Percentiles rank a stretch among this genome's conserved stretches.
These are phyloP conservation scores for Triticum monococcum DNA, from an alignment of 176 grass and related monocot genomes.

Conservation along the genomic window DNA sequence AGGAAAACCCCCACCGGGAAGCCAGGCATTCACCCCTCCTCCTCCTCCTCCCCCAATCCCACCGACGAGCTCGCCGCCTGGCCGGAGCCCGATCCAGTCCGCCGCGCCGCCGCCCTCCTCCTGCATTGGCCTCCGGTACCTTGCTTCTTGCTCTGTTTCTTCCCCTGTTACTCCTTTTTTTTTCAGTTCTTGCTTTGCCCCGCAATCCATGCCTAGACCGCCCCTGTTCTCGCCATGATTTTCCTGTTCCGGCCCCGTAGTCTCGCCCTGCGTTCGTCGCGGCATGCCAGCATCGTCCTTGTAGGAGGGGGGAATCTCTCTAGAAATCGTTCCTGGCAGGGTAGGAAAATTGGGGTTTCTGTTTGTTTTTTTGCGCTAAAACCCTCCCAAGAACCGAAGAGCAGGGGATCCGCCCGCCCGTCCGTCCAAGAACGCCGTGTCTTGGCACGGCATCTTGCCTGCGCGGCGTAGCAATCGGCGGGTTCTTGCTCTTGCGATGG, in stretches of 20 bases:
- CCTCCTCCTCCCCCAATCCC: not conserved
- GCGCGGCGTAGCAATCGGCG: no score
- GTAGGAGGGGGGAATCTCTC: not conserved
- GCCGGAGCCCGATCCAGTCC: not conserved
- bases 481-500: not conserved
- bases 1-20: not conserved
- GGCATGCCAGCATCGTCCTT: not conserved
- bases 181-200: not conserved
- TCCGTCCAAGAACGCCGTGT: not conserved
- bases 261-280: not conserved
- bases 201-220: not conserved
- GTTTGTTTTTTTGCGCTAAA: not conserved
- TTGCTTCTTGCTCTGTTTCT: not conserved
- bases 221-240: not conserved
- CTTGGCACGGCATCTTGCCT: not conserved
- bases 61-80: not conserved
- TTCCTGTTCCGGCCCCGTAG: not conserved
- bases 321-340: not conserved
- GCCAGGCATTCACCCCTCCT: not conserved
- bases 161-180: not conserved
- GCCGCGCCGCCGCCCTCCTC: not conserved
- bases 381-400: not conserved
- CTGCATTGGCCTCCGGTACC: conserved; percentile 2
- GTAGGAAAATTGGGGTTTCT: not conserved
- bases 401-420: not conserved